Conservation (phyloP, 768 basidiomycete species). For the Tylopilus balloui region DNA sequence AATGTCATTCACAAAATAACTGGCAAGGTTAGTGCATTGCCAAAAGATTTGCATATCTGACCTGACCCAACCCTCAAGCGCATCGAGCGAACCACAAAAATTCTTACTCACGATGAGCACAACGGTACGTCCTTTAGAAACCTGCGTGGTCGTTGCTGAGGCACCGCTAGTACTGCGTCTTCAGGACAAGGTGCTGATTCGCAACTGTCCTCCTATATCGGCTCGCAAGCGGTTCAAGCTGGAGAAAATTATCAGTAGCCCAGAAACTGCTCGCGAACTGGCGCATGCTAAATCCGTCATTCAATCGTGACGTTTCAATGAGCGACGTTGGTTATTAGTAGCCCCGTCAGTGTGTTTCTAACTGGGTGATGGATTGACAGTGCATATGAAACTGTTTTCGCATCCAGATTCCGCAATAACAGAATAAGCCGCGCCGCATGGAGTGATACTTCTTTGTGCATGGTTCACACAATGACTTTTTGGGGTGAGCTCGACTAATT, state of each 20-base stretch:
- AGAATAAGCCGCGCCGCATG: not conserved
- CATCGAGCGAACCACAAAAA: slow-evolving; percentile 73
- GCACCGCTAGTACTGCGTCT: slow-evolving; percentile 49
- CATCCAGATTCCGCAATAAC: not conserved
- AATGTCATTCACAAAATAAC: slow-evolving; percentile 68
- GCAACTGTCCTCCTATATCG: slow-evolving; percentile 78
- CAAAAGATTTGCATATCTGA: not conserved
- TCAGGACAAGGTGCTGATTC: slow-evolving; percentile 71
- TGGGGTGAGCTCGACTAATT: slow-evolving; percentile 16
- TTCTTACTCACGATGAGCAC: slow-evolving; percentile 67
- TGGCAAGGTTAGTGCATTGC: slow-evolving; percentile 55
- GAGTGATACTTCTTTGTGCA: not conserved
- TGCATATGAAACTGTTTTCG: not conserved
- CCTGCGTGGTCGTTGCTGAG: slow-evolving; percentile 5
- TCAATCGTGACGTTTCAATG: not conserved
- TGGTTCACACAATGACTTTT: not conserved
- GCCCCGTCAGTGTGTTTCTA: not conserved
- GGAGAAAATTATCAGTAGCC: slow-evolving; percentile 63
- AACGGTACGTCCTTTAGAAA: slow-evolving; percentile 48
- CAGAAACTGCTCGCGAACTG: slow-evolving; percentile 55
- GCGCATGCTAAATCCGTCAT: slow-evolving; percentile 13
- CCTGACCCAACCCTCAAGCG: slow-evolving; percentile 39
- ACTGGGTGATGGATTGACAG: not conserved
- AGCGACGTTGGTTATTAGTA: not conserved
- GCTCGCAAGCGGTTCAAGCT: slow-evolving; percentile 74